phyloP scores from a whole-genome alignment of 1,139 yeast genomes.

The Arxiozyma telluris region DNA sequence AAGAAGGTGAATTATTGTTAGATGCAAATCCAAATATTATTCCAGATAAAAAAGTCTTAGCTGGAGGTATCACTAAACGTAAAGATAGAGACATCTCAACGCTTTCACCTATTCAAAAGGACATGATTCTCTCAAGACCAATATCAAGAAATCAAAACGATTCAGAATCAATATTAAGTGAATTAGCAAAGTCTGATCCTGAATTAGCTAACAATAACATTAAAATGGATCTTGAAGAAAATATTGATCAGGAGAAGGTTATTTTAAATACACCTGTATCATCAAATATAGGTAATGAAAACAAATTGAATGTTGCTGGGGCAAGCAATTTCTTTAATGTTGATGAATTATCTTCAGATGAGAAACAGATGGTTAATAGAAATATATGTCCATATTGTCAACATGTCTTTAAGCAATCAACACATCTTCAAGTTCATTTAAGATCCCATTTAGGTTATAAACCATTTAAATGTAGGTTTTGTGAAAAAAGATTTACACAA shows the following conservation, averaged over 20 bases:
- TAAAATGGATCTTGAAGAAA: neutral
- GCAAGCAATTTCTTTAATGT: neutral
- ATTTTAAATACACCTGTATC: neutral
- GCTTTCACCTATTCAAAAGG: neutral
- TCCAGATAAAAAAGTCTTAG: neutral
- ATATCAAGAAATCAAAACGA: neutral
- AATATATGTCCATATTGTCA: slow-evolving; percentile 63
- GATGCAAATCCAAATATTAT: slow-evolving; percentile 12
- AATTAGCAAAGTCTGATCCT: neutral
- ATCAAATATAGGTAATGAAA: neutral
- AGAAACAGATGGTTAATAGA: slow-evolving; percentile 19
- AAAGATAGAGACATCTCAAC: neutral
- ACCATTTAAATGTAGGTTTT: slow-evolving; percentile 71
- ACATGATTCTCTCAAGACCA: neutral
- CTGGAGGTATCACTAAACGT: neutral
- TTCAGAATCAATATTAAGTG: neutral
- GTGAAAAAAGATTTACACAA: slow-evolving; percentile 79
- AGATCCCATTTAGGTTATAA: slow-evolving; percentile 71
- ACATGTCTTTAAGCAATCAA: slow-evolving; percentile 62
- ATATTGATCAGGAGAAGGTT: neutral
- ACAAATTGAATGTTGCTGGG: neutral
- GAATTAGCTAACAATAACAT: neutral
- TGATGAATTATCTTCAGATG: neutral
- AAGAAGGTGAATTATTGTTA: slow-evolving; percentile 42
- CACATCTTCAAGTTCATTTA: slow-evolving; percentile 74